Evolutionary conservation across 768 basidiomycete species (phyloP), one percentile per base, ranked within the genome.

Genomic region (Termitomyces sp.): DNA sequence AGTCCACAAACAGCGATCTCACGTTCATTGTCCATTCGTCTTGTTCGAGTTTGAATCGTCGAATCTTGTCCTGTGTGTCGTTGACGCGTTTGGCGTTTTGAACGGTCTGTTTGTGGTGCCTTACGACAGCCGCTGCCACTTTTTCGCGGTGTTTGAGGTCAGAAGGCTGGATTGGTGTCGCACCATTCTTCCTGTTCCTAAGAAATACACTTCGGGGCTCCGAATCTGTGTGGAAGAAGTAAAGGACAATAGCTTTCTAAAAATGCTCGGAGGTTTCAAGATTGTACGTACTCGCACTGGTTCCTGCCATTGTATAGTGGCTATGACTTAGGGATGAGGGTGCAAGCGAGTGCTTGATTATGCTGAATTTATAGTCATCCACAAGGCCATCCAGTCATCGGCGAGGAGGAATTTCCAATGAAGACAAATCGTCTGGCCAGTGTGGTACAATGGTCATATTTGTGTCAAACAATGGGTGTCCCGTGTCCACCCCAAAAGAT

Each of bases 11-110:
- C 35, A 54, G 57, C 0, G 65, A 63, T 32, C 39, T 42, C 30
- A 67, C 65, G 14, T 67, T 57, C 10, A 23, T 27, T 1, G 65
- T 43, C 65, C 65, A 67, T 23, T 44, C 40, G 50, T 67, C 66
- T 7, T 41, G 35, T 52, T 67, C 65, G 19, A 67, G 54, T 44
- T 55, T 46, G 1, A 19, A 19, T 12, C 34, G 42, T 10, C 54
- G 45, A 32, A 21, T 12, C 1, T 55, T 28, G 25, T 46, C 23
- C 7, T 47, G 37, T 1, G 34, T 47, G 37, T 46, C 35, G 25
- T 55, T 46, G 37, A 12, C 25, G 17, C 49, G 49, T 39, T 39
- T 50, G 16, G 48, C 23, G 25, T 9, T 25, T 30, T 4, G 23
- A n/a, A 50, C 14, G 5, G 35, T 23, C 9, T 35, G 14, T 12